Base-by-base conservation (phyloP, 31 red algal species). In the Endocladia muricata region DNA sequence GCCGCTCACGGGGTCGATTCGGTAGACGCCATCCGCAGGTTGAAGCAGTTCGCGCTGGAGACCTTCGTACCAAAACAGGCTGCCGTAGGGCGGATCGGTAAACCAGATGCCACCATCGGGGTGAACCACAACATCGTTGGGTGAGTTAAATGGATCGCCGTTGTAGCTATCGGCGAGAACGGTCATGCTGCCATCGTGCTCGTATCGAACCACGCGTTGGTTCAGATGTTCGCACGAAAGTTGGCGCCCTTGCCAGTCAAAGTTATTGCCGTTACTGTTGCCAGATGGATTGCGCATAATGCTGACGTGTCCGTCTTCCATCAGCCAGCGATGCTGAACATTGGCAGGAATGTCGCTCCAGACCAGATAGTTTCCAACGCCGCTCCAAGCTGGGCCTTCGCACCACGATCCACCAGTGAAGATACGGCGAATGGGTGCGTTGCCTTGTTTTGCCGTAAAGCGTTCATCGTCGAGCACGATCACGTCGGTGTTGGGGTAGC, bases 61-160 rank as follows among this genome's bases (percentile, higher is more conserved):
- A 13, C 47, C 47, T n/a, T 52, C 47, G 47, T 52, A 52, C 13
- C n/a, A 13, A 52, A n/a, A 52, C 13, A 13, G 13, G n/a, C 13
- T 52, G 58, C 58, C 58, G 29, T 63, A 63, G 58, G 19, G 15
- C 8, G 58, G 58, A 25, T 63, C 58, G 26, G 58, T 63, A 63
- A 63, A 63, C 58, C 58, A 63, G 58, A 63, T 30, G 15, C n/a
- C 15, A 23, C 58, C 58, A 30, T 63, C 58, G 29, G 11, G 26
- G 8, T 8, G 9, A 8, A 63, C 58, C 9, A 63, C 58, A 30
- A 25, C 58, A 63, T 63, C 58, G 29, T 63, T 63, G n/a, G 58
- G 58, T 17, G 58, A 63, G 26, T 63, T 63, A 25, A 63, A 63
- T 9, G n/a, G 58, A 26, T 17, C 29, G 8, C 58, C 58, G 9